Evolutionary conservation across 2,329 filamentous ascomycete species (phyloP), one percentile per base, ranked within the genome.

Genomic region (Aspergillus floridensis): DNA sequence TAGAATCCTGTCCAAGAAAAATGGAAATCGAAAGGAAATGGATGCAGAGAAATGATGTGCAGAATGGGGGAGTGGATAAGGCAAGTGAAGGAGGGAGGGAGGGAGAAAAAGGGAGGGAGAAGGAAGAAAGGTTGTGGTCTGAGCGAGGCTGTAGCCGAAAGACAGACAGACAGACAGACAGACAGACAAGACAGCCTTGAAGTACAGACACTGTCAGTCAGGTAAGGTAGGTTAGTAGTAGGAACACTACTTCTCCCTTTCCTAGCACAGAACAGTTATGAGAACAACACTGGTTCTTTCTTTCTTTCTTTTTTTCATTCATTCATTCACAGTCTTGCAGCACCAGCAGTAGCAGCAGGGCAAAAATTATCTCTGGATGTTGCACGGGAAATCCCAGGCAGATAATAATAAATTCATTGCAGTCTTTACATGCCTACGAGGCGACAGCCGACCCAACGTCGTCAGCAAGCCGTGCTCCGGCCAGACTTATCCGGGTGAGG

Each of bases 91-190:
- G 22, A 48, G 58, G 35, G 46, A 50, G 56, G 26, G 51, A 57
- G 56, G 61, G 31, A 41, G 53, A 49, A 44, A 49, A 44, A 38
- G 38, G 56, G 44, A 26, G 51, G 44, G 54, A 49, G 35, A 35
- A 19, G 41, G 51, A 60, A 22, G 35, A 44, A 54, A 29, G 26
- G 26, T 29, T 29, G 26, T 10, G 2, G 26, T 29, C 7, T 29
- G 26, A 29, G 26, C 26, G 1, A 29, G 26, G 26, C 26, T 29
- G 26, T 29, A 29, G 26, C 26, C 26, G 26, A 29, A 2, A 26
- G 26, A 26, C 26, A 26, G 24, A 26, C 24, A 26, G 24, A 26
- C 24, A 26, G 24, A 26, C 24, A 5, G 24, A 26, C 26, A 26
- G 24, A 26, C 24, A 26, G 24, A 26, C 24, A 26, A 5, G 24